Base-by-base conservation (phyloP, 495 filamentous ascomycete species). In the Podospora australis region DNA sequence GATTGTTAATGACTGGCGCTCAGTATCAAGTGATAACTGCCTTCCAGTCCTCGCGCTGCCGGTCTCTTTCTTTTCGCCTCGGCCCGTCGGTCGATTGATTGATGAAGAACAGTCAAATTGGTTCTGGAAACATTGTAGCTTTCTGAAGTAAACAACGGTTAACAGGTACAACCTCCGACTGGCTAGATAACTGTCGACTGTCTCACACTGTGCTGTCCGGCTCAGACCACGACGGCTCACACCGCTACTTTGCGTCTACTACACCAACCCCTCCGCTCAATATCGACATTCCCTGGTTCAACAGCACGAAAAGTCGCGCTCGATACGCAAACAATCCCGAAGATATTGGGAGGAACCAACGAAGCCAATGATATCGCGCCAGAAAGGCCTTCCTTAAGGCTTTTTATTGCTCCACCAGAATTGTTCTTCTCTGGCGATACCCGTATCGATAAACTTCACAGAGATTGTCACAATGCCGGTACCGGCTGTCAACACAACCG, bases 171-270 rank as follows among this genome's bases (percentile, higher is more conserved):
- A 54, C 54, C 50, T 44, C 59, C 54, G 50, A 26, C 17, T 10
- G 23, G 6, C 13, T n/a, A n/a, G n/a, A n/a, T n/a, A n/a, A n/a
- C n/a, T n/a, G n/a, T n/a, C n/a, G n/a, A n/a, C n/a, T 20, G 34
- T 22, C 40, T 52, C 60, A 48, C 60, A 63, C 60, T 63, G 60
- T 63, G 40, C 42, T 38, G 6, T 36, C 34, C 34, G 10, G 14
- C 40, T 26, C 13, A 21, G 53, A 45, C 59, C 47, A n/a, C 39
- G 28, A 10, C 26, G 14, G 41, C 44, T 51, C 62, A 56, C 63
- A 66, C 63, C 63, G 63, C 63, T 66, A 63, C 60, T 66, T 59
- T 44, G 44, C 28, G 42, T 19, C 52, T 36, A 39, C 49, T 64
- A 61, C 48, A 54, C 26, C 44, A 48, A 63, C 60, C 49, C 56